Conservation (phyloP, 2,329 filamentous ascomycete species). For the Alternaria panax region DNA sequence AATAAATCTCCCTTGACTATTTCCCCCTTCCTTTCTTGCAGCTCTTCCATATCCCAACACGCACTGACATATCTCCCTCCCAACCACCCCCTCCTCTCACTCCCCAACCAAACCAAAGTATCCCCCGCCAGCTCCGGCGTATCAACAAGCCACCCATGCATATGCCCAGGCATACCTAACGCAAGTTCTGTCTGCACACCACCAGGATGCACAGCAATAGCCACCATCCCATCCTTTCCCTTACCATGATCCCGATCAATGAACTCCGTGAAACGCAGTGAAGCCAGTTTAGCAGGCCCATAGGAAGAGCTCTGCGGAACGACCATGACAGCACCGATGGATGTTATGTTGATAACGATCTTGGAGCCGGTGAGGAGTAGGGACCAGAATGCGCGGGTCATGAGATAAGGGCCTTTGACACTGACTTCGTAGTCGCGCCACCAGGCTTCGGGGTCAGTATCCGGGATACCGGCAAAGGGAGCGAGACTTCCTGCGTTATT, state of each 20-base stretch:
- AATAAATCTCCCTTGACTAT: constrained; percentile 23
- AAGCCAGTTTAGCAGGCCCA: constrained; percentile 58
- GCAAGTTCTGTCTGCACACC: constrained; percentile 25
- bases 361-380: constrained; percentile 46
- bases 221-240: constrained; percentile 26
- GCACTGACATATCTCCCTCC: constrained; percentile 36
- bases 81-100: constrained; percentile 34
- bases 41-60: constrained; percentile 42
- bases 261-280: constrained; percentile 60
- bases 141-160: constrained; percentile 23
- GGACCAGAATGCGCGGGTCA: constrained; percentile 56
- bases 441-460: constrained; percentile 50
- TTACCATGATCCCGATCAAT: constrained; percentile 52
- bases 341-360: constrained; percentile 56
- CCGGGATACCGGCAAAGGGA: constrained; percentile 35
- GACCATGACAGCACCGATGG: constrained; percentile 49
- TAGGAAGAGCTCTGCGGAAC: constrained; percentile 47
- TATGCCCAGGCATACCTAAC: constrained; percentile 13
- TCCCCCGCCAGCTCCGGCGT: constrained; percentile 38
- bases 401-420: constrained; percentile 57
- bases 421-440: constrained; percentile 59
- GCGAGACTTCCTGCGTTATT: constrained; percentile 57
- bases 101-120: constrained; percentile 34
- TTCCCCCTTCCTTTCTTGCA: constrained; percentile 25
- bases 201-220: constrained; percentile 36